Evolutionary conservation across 1,284 basidiomycete genomes (phyloP), one percentile per base, ranked within the genome.

Genomic region (Cryptococcus wingfieldii): DNA sequence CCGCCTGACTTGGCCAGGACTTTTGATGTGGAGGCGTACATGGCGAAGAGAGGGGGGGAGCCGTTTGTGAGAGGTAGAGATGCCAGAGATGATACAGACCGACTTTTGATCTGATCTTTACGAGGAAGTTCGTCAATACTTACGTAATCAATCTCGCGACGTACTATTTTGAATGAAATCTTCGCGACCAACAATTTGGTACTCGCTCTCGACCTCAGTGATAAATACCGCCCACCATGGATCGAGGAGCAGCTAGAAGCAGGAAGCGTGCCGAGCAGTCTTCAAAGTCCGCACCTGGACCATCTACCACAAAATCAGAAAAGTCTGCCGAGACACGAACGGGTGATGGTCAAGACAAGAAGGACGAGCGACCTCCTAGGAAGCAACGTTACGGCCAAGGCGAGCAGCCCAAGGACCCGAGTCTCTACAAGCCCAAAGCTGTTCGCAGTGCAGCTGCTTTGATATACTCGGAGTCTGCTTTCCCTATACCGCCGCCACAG

Each of bases 181-280:
- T 34, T 34, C 31, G 31, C 31, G 3, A 8, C 31, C 7, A 34
- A 34, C 31, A 34, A 10, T 10, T 34, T 3, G 31, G 10, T 6
- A 34, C 6, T 34, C 31, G 6, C 6, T 34, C 3, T 5, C 31
- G 10, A 34, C 31, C 31, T 34, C 31, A 34, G 10, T 34, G 10
- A 34, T 34, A 6, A 2, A 34, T 34, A 42, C 9, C 2, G 34
- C 37, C 23, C 28, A 60, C 38, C 7, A 74, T 74, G 71, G 73
- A 75, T 60, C 63, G 65, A 54, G 73, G 73, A n/a, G 73, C 73
- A 44, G 71, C 73, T 31, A 63, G 73, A 48, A 71, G 69, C 39
- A 56, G 65, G 5, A 74, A 72, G 50, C 51, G 67, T 18, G 48
- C 56, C n/a, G 42, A 38, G 10, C 14, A 52, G 27, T n/a, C 34